phyloP scores from a whole-genome alignment of 73 alveolate genomes.

The Breviolum minutum region DNA sequence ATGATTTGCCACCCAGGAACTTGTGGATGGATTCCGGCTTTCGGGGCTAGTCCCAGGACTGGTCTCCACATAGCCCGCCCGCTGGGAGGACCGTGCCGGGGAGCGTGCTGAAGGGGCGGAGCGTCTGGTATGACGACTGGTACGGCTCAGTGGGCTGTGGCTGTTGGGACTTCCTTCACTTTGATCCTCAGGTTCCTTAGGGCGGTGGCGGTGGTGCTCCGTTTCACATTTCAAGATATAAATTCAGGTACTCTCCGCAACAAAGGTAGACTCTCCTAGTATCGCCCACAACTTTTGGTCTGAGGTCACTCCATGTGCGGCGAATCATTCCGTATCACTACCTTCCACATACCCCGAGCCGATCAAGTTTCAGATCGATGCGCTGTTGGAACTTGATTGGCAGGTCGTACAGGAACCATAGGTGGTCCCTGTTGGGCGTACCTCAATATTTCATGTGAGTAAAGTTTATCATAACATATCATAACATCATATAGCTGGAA shows the following conservation, averaged over 20 bases:
- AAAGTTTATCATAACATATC: too few species aligned
- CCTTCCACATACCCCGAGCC: too few species aligned
- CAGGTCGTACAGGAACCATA: constrained; percentile 5
- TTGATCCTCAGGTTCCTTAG: neutral
- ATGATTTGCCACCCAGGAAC: neutral
- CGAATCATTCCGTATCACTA: too few species aligned
- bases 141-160: constrained; percentile 4
- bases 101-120: neutral
- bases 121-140: neutral
- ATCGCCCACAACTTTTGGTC: too few species aligned
- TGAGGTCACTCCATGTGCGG: too few species aligned
- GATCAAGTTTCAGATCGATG: too few species aligned
- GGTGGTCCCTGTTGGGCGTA: constrained; percentile 34
- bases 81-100: neutral
- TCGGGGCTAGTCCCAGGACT: constrained; percentile 37
- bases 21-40: neutral
- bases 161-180: neutral
- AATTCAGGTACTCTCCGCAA: too few species aligned
- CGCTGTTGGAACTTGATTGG: too few species aligned
- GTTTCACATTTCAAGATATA: neutral
- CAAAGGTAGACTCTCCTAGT: too few species aligned
- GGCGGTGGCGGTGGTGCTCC: neutral
- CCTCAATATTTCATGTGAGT: neutral
- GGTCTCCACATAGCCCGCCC: neutral
- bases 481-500: too few species aligned